phyloP scores from a whole-genome alignment of 495 filamentous ascomycete genomes.

The Cetradonia linearis region DNA sequence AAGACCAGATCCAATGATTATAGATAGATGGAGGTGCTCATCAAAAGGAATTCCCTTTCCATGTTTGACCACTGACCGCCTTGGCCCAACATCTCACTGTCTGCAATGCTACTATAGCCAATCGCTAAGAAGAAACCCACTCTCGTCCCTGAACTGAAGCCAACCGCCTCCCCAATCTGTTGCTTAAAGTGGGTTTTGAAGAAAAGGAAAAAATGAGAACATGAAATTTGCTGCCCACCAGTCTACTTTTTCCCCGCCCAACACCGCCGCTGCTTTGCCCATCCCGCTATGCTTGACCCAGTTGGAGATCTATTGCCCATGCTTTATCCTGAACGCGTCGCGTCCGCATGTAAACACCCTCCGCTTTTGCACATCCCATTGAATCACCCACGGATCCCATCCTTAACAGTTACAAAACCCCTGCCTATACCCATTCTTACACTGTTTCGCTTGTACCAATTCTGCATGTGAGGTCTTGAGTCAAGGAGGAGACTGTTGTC shows the following conservation, averaged over 20 bases:
- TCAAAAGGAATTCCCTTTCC: too few relatives aligned
- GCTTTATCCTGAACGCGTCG: conserved; percentile 25
- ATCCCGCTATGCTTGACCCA: conserved; percentile 26
- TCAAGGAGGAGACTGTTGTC: background rate
- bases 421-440: conserved; percentile 12
- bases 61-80: background rate
- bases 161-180: background rate
- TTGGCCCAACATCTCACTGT: conserved; percentile 5
- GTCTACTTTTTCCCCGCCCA: conserved; percentile 21
- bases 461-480: background rate
- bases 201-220: conserved; percentile 5
- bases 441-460: background rate
- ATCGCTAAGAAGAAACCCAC: conserved; percentile 7
- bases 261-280: conserved; percentile 22
- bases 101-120: conserved; percentile 11
- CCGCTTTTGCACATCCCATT: background rate
- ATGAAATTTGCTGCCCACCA: conserved; percentile 9
- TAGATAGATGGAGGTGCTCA: background rate
- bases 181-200: conserved; percentile 1
- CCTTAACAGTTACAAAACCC: background rate
- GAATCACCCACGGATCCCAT: too few relatives aligned
- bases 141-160: conserved; percentile 6
- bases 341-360: conserved; percentile 18
- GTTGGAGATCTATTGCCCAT: conserved; percentile 25
- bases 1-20: background rate